These are phyloP conservation scores for Curvularia eragrostidis DNA, from an alignment of 2,329 filamentous ascomycete genomes.

Conservation along the genomic window DNA sequence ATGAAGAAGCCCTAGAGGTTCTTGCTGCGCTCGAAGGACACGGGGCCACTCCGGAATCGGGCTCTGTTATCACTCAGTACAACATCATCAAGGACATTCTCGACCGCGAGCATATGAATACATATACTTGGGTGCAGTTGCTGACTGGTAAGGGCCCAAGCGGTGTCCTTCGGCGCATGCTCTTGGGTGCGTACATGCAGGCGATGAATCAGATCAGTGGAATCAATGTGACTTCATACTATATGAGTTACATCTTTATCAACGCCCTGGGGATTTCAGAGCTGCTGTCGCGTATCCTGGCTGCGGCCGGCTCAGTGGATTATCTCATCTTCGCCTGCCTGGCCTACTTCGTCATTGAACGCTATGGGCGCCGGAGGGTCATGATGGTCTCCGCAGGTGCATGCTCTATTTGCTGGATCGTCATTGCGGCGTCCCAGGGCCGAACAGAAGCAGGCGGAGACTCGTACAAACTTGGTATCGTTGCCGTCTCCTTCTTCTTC, in stretches of 20 bases:
- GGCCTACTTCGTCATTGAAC: conserved; percentile 57
- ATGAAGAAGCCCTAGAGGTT: conserved; percentile 53
- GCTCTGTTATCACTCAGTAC: conserved; percentile 45
- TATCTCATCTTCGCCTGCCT: conserved; percentile 55
- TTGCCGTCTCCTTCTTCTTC: conserved; percentile 56
- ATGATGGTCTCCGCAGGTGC: conserved; percentile 59
- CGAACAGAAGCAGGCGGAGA: conserved; percentile 52
- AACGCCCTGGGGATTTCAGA: conserved; percentile 50
- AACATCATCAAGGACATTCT: conserved; percentile 50
- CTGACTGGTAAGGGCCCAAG: conserved; percentile 52
- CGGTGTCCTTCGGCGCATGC: conserved; percentile 53
- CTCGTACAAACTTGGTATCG: conserved; percentile 55
- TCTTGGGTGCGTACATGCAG: conserved; percentile 56
- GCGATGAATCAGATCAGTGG: conserved; percentile 54
- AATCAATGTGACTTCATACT: conserved; percentile 49
- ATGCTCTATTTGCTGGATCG: conserved; percentile 58
- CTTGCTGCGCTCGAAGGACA: conserved; percentile 50
- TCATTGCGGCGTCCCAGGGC: conserved; percentile 56
- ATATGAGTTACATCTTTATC: conserved; percentile 52
- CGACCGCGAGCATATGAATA: conserved; percentile 55
- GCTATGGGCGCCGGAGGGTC: conserved; percentile 56
- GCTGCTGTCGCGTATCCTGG: conserved; percentile 44
- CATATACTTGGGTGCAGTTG: conserved; percentile 55
- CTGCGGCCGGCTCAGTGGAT: conserved; percentile 56
- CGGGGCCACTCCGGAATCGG: conserved; percentile 47